Base-by-base conservation (phyloP, 2,329 filamentous ascomycete genomes). In the Cladophialophora psammophila region DNA sequence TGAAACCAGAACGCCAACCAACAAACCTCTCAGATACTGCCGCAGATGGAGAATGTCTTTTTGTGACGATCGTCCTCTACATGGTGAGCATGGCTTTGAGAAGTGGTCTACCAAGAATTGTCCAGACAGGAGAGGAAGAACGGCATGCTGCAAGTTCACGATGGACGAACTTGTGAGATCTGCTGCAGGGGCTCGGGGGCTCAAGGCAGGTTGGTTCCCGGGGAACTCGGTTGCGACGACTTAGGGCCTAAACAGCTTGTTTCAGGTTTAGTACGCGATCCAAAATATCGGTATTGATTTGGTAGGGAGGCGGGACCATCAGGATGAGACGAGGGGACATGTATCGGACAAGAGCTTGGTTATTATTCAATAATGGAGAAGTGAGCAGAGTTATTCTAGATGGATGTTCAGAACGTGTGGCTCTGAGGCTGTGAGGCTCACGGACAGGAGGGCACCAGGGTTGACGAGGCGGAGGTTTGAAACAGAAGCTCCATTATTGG, bases 141-240 rank as follows among this genome's bases (percentile, higher is more conserved):
- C 20, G 13, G 35, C 45, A 40, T 32, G 13, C 38, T 40, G 31
- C 45, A 50, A 50, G 45, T 50, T 50, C 45, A 50, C 12, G 45
- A 50, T 50, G 45, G 59, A 61, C 34, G 59, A 60, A 60, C 57
- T 50, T 61, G 31, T 12, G 36, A 12, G 61, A 60, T 65, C 57
- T 61, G 38, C 63, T 65, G 63, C 63, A 65, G 63, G 63, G 63
- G 64, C 64, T 66, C 20, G 53, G 64, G 64, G 59, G 32, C 26
- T 13, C n/a, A 34, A 38, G 40, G 48, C 13, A 50, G 9, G 40
- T 31, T 58, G 62, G 54, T 58, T 35, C 32, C 62, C 62, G 62
- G 64, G 64, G 64, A 63, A 57, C 34, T 58, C 64, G 64, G 64
- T 32, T 42, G 20, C 20, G 63, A 32, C n/a, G 20, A 54, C 18